Evolutionary conservation across 768 basidiomycete species (phyloP), one percentile per base, ranked within the genome.

Genomic region (Termitomyces sp.): DNA sequence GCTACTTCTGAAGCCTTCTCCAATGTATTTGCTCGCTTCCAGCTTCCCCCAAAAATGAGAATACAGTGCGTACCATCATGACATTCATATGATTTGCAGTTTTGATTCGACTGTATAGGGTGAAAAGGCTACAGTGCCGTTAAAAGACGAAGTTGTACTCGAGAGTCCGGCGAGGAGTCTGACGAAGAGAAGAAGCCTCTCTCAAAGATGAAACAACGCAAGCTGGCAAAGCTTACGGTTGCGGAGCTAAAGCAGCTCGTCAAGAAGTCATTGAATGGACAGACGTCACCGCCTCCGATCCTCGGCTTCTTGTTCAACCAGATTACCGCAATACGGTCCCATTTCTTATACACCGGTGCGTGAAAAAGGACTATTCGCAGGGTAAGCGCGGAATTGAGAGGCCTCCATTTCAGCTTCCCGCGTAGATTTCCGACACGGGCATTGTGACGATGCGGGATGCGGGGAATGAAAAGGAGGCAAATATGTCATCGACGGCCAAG

Each of bases 401-500:
- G 64, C 90, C 97, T 0, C 91, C 93, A 6, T 99, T 97, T 74
- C 94, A 98, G 68, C 77, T 99, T 3, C 97, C 96, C 1, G 77
- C 93, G 21, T 98, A 95, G 69, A 99, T 99, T 59, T 96, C 96
- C 34, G 97, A 99, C 64, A 99, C 97, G 10, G 97, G 97, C 45
- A 98, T 99, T 67, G 97, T 94, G n/a, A 97, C 95, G 1, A 96
- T 98, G 86, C 77, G 96, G 62, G 97, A 99, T 68, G 96, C 95
- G 17, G 83, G 98, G 62, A 98, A 98, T 75, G 96, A 98, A 75
- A 99, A 99, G 74, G 97, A 99, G 73, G 94, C 94, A 11, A 88
- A 85, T 58, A 96, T 97, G 89, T 87, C 87, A 21, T 77, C 98
- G 55, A 97, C 98, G 70, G 91, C 91, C 28, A 98, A 98, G 78